Base-by-base conservation (phyloP, 2,329 filamentous ascomycete species). In the Pseudomassariella vexata region DNA sequence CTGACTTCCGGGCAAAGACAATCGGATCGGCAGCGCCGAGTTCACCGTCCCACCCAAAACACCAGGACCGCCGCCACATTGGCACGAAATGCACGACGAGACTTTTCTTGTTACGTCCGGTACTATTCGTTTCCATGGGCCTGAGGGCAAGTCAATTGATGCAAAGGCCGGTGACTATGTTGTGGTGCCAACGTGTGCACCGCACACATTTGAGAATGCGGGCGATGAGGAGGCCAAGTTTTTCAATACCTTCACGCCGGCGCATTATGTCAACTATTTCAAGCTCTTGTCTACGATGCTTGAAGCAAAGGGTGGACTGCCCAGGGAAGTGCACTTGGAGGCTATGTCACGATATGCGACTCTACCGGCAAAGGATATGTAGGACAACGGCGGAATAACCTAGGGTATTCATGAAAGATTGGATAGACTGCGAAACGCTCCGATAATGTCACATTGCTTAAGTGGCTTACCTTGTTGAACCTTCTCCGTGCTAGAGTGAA, bases 71-170 rank as follows among this genome's bases (percentile, higher is more conserved):
- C 64, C 64, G 25, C 56, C 63, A 2, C 66, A 71, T 48, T 74
- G 65, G 65, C 67, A 75, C 44, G 65, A 73, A 43, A 73, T 73
- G 70, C 68, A 77, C 52, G 70, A 77, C 41, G 64, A 71, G 53
- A 73, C 67, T 6, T 76, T 76, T 53, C 62, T 73, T 25, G 59
- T 73, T n/a, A 70, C 63, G 1, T 52, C 64, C 33, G 71, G 71
- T 5, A 63, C 52, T 3, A 56, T 75, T 14, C 63, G 68, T 24
- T 74, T 75, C 50, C 66, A 70, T 42, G 59, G 61, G 9, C 63
- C 65, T 0, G 57, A 58, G 35, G 58, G 59, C 24, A 9, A 26
- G 24, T 8, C 14, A 7, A 48, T 70, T 32, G 68, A 74, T 37
- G 68, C 68, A 4, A 57, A 62, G 28, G 57, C 52, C 2, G 71